Percentiles rank a stretch among this genome's conserved stretches.
Conservation (phyloP, 139 green algal species). For the Chlorella sp. region DNA sequence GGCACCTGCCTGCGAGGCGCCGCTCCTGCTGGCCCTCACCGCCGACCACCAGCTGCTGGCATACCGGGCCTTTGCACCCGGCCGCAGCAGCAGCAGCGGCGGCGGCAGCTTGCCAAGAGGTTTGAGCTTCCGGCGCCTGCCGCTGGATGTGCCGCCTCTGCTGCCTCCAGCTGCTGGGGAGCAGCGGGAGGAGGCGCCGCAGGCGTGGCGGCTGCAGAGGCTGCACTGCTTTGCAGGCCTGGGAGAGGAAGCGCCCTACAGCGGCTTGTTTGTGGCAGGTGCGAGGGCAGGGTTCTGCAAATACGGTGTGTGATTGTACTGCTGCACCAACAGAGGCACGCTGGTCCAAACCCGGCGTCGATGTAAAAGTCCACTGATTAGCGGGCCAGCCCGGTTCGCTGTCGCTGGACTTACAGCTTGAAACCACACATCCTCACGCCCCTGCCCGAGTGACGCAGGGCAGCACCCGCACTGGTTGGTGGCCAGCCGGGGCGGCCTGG, state of each 20-base stretch:
- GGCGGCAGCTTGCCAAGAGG: too few species aligned
- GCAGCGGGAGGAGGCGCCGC: constrained; percentile 6
- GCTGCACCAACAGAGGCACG: too few species aligned
- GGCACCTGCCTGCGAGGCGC: constrained; percentile 50
- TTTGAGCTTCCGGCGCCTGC: constrained; percentile 54
- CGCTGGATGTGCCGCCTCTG: constrained; percentile 37
- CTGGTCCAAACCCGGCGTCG: too few species aligned
- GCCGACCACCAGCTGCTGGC: constrained; percentile 68
- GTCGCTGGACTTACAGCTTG: too few species aligned
- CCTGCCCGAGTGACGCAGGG: too few species aligned
- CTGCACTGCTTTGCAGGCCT: constrained; percentile 53
- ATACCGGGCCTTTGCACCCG: constrained; percentile 62
- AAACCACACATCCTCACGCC: too few species aligned
- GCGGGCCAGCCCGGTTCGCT: too few species aligned
- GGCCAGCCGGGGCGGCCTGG: constrained; percentile 58
- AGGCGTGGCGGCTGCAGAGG: constrained; percentile 5
- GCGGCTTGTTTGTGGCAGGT: constrained; percentile 46
- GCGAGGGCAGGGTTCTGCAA: too few species aligned
- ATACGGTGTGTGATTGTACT: too few species aligned
- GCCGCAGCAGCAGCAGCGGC: too few species aligned
- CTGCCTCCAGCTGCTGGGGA: neutral
- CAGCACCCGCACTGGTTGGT: constrained; percentile 77
- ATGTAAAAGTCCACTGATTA: too few species aligned
- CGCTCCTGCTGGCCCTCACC: constrained; percentile 72
- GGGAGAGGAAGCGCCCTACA: constrained; percentile 43